These are phyloP conservation scores for Pseudogymnoascus sp. DNA, from an alignment of 2,329 filamentous ascomycete species.

Conservation along the genomic window DNA sequence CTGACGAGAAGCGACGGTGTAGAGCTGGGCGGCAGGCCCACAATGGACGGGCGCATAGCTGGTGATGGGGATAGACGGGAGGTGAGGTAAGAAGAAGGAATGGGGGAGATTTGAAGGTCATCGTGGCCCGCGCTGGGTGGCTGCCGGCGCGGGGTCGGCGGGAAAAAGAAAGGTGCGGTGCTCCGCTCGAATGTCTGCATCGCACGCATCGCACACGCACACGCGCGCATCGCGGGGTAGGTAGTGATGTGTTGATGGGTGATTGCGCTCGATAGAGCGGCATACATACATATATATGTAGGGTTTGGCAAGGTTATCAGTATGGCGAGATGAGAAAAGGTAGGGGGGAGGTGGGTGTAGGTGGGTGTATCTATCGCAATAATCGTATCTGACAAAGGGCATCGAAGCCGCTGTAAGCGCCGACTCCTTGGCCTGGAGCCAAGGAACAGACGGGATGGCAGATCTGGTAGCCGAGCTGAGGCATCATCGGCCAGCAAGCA, in stretches of 20 bases:
- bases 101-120: background rate
- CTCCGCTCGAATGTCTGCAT: background rate
- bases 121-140: slow-evolving; percentile 2
- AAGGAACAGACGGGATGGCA: background rate
- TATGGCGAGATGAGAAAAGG: background rate
- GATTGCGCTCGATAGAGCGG: background rate
- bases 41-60: background rate
- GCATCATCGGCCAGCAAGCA: background rate
- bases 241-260: background rate
- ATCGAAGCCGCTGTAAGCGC: slow-evolving; percentile 1
- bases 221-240: background rate
- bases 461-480: background rate
- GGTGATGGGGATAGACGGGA: background rate
- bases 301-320: background rate
- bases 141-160: background rate
- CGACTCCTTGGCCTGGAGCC: background rate
- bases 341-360: background rate
- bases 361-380: background rate
- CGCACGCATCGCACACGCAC: background rate
- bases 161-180: background rate
- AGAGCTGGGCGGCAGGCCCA: background rate
- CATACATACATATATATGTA: background rate
- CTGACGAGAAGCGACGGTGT: background rate
- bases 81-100: background rate
- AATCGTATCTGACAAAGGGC: background rate